Evolutionary conservation across 108 stramenopile genomes (phyloP).

Genomic region (Hondaea fermentalgiana): DNA sequence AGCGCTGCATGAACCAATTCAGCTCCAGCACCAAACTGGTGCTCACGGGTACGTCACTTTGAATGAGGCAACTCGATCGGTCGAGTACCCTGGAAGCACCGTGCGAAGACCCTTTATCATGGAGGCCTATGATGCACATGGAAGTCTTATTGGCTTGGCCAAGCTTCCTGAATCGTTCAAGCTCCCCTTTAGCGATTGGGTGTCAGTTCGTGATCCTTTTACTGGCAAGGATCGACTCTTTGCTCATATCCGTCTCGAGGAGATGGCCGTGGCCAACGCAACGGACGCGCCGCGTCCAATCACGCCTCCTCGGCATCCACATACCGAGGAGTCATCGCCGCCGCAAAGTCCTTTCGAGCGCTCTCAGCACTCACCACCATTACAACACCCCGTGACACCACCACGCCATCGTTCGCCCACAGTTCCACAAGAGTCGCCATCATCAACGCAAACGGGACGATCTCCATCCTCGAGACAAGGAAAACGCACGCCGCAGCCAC

Average conservation of each 20-base stretch:
- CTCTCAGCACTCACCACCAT: not conserved
- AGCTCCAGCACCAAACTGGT: not conserved
- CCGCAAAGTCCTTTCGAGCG: too few relatives aligned
- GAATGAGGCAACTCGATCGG: not conserved
- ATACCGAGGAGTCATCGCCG: too few relatives aligned
- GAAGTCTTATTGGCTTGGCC: not conserved
- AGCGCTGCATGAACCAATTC: not conserved
- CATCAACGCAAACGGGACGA: not conserved
- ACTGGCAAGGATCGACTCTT: not conserved
- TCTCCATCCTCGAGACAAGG: too few relatives aligned
- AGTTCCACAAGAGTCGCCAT: not conserved
- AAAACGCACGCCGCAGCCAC: too few relatives aligned
- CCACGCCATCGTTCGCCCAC: not conserved
- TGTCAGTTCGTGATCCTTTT: not conserved
- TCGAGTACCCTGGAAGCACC: not conserved
- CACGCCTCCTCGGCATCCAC: too few relatives aligned
- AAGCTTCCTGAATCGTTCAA: not conserved
- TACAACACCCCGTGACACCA: not conserved
- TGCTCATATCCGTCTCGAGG: not conserved
- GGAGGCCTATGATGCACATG: not conserved
- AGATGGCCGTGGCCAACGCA: too few relatives aligned
- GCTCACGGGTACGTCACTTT: not conserved
- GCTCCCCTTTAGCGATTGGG: not conserved
- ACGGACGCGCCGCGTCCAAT: too few relatives aligned
- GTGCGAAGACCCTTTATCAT: not conserved